Percentiles rank a stretch among this genome's conserved stretches.
Conservation (phyloP, 306 rosid genomes). For the Alnus rubra region DNA sequence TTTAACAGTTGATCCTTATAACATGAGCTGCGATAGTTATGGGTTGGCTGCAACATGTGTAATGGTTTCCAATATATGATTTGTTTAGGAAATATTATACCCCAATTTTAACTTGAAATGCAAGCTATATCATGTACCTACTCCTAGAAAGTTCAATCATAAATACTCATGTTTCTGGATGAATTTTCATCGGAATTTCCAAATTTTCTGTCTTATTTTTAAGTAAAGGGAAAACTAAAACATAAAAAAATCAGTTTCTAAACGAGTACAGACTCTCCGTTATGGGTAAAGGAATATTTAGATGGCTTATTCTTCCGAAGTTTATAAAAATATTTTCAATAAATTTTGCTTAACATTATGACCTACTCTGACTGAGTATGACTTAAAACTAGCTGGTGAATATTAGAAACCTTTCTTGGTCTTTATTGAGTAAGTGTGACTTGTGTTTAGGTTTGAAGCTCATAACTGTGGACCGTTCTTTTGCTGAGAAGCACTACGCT, state of each 20-base stretch:
- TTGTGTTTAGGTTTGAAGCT: conserved; percentile 75
- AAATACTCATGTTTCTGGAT: background rate
- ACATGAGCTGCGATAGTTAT: background rate
- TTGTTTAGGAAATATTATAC: background rate
- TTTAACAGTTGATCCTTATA: background rate
- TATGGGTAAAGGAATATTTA: background rate
- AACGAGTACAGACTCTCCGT: background rate
- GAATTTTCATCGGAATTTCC: background rate
- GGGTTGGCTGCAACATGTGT: background rate
- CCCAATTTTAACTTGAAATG: background rate
- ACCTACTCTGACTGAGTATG: background rate
- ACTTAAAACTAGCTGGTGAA: background rate
- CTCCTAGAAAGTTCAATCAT: background rate
- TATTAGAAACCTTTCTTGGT: background rate
- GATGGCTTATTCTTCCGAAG: background rate
- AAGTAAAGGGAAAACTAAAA: background rate
- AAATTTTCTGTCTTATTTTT: background rate
- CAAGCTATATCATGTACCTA: background rate
- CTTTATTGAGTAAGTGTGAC: background rate
- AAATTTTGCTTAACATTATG: too few species aligned
- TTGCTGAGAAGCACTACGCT: conserved; percentile 86
- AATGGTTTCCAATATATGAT: background rate
- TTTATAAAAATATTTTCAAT: background rate
- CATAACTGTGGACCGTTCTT: conserved; percentile 66
- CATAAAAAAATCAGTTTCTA: background rate